Evolutionary conservation across 2,329 filamentous ascomycete species (phyloP).

Genomic region (Tolypocladium paradoxum): DNA sequence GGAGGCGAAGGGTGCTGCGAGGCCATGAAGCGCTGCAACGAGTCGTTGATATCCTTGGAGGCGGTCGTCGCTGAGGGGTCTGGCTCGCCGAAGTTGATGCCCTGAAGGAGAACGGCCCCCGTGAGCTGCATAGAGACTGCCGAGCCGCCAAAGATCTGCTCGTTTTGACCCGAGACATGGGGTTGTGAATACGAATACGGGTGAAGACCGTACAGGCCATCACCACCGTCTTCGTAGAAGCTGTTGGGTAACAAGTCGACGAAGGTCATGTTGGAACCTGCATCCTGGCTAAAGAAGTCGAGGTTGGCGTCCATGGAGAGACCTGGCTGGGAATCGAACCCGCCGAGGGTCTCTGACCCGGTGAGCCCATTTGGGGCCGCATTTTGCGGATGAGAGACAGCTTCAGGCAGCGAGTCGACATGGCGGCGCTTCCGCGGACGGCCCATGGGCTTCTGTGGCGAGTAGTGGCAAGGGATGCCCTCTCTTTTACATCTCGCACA

Average conservation of each 20-base stretch:
- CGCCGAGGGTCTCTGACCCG: not conserved
- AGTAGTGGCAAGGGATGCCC: slow-evolving; percentile 48
- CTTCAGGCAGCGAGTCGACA: slow-evolving; percentile 12
- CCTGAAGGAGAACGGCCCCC: slow-evolving; percentile 18
- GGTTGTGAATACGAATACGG: slow-evolving; percentile 3
- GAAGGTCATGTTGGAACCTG: slow-evolving; percentile 19
- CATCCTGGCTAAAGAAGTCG: slow-evolving; percentile 21
- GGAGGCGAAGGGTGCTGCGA: slow-evolving; percentile 9
- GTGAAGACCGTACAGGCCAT: slow-evolving; percentile 4
- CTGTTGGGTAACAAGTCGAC: slow-evolving; percentile 24
- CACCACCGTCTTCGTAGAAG: slow-evolving; percentile 9
- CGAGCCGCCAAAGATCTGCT: slow-evolving; percentile 1
- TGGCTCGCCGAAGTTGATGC: slow-evolving; percentile 21
- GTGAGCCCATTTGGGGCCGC: not conserved
- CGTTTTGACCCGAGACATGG: slow-evolving; percentile 7
- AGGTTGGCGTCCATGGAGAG: slow-evolving; percentile 19
- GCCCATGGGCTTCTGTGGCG: slow-evolving; percentile 56
- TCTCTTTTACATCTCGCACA: slow-evolving; percentile 50
- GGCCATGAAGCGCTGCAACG: slow-evolving; percentile 14
- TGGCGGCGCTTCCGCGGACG: slow-evolving; percentile 47
- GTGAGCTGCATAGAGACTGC: slow-evolving; percentile 9
- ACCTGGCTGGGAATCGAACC: not conserved
- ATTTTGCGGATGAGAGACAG: not conserved
- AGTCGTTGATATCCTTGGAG: slow-evolving; percentile 18
- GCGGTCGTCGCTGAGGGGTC: slow-evolving; percentile 13